Evolutionary conservation across 1,284 basidiomycete genomes (phyloP), one percentile per base, ranked within the genome.

Genomic region (Apiotrichum gamsii): DNA sequence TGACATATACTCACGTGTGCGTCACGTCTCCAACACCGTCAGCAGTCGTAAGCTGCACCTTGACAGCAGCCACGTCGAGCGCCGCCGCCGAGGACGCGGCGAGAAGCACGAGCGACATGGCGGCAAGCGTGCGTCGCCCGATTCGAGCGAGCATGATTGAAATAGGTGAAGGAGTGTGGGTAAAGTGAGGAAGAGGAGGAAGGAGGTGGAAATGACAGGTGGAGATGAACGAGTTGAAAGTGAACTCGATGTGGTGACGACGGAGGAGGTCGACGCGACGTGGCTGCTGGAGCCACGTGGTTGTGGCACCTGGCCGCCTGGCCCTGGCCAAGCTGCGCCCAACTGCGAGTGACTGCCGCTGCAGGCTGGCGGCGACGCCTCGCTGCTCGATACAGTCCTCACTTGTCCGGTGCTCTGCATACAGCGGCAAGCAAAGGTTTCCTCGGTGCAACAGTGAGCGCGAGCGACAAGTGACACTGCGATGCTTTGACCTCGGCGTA

Each of bases 1-100:
- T n/a, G n/a, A n/a, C n/a, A n/a, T n/a, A 5, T 5, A 65, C 63
- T 57, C 37, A 67, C 64, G 55, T 55, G 39, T 62, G 60, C 16
- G 59, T 59, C 39, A 58, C 62, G 54, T 70, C 65, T 43, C 48
- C 49, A 21, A 64, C 41, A 11, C 64, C 66, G 49, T 67, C 60
- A 16, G 61, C 37, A n/a, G 64, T 61, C 6, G 58, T 57, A 16
- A 68, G 51, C n/a, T 59, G 43, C 16, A 63, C 54, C 54, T 70
- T 67, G 28, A 44, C 62, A 15, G 51, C 45, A 44, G 61, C 65
- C 47, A 64, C 62, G 5, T 58, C 59, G 28, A 67, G 40, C 3
- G 59, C 57, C 11, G 44, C 48, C 24, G 45, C 40, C 20, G 40
- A 34, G 24, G 24, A 18, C 15, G 45, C 38, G 16, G 20, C 45